phyloP scores from a whole-genome alignment of 2,329 filamentous ascomycete species.

The Fusarium sp. region DNA sequence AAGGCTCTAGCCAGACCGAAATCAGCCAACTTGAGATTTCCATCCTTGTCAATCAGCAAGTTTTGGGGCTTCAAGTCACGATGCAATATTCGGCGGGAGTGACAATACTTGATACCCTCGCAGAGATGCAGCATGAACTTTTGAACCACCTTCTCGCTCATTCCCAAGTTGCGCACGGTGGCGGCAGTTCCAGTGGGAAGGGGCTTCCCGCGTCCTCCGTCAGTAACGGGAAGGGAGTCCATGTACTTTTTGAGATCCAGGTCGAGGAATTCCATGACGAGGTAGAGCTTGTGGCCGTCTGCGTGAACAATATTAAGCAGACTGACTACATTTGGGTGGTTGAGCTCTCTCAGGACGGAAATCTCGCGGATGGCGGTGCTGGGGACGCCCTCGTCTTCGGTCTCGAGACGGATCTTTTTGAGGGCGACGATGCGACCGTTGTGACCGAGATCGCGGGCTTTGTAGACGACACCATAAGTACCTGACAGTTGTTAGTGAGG shows the following conservation, averaged over 20 bases:
- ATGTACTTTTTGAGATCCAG: conserved; percentile 96
- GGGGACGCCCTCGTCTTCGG: conserved; percentile 93
- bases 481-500: conserved; percentile 61
- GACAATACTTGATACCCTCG: conserved; percentile 87
- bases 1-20: conserved; percentile 91
- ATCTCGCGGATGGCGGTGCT: conserved; percentile 95
- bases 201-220: conserved; percentile 86
- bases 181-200: conserved; percentile 79
- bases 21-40: conserved; percentile 90
- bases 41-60: conserved; percentile 84
- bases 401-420: conserved; percentile 96
- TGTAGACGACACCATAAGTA: conserved; percentile 96
- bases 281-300: conserved; percentile 94
- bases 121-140: conserved; percentile 93
- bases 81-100: conserved; percentile 87
- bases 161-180: conserved; percentile 68
- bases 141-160: conserved; percentile 85
- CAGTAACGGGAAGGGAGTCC: conserved; percentile 85
- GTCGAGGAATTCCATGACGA: conserved; percentile 92
- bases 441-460: conserved; percentile 86
- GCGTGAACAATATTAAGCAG: conserved; percentile 94
- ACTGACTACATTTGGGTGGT: conserved; percentile 87
- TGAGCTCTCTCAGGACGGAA: conserved; percentile 93
- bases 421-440: conserved; percentile 87
- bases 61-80: conserved; percentile 93